phyloP scores from a whole-genome alignment of 108 stramenopile genomes.

The Epithemia pelagica region DNA sequence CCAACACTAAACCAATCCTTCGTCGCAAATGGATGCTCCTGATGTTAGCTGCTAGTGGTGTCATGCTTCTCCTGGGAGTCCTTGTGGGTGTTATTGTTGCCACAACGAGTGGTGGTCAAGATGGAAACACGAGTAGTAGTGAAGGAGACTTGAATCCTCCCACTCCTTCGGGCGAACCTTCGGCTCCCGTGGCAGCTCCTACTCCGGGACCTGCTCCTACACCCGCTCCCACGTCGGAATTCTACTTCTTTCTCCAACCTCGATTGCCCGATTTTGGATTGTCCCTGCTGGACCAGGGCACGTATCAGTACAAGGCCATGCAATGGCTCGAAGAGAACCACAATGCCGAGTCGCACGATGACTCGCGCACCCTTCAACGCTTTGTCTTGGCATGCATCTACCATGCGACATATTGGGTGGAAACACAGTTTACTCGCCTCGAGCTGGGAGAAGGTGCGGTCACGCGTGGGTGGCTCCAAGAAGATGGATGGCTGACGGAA shows the following conservation, averaged over 20 bases:
- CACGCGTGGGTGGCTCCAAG: conserved; percentile 1
- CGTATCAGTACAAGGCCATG: conserved; percentile 13
- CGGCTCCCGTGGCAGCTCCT: not conserved
- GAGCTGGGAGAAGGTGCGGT: conserved; percentile 11
- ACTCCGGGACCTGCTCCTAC: not conserved
- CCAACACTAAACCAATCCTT: no score
- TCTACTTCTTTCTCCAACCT: not conserved
- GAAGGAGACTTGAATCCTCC: no score
- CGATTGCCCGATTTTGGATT: not conserved
- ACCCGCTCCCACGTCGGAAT: not conserved
- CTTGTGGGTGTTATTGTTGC: no score
- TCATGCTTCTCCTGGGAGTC: no score
- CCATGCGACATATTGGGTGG: conserved; percentile 13
- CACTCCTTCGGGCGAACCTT: no score
- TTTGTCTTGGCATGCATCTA: conserved; percentile 21
- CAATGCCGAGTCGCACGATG: not conserved
- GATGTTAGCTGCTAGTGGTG: no score
- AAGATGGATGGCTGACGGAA: conserved; percentile 6
- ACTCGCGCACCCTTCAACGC: conserved; percentile 11
- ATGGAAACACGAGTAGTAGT: no score
- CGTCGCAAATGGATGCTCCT: no score
- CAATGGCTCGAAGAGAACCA: not conserved
- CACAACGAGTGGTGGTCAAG: no score
- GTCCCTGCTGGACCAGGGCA: not conserved
- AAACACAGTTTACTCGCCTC: not conserved